A percentile compares a stretch with the other conserved stretches of the same genome.
Conservation (phyloP, 805 yeast species). For the Yamadazyma akitaensis region DNA sequence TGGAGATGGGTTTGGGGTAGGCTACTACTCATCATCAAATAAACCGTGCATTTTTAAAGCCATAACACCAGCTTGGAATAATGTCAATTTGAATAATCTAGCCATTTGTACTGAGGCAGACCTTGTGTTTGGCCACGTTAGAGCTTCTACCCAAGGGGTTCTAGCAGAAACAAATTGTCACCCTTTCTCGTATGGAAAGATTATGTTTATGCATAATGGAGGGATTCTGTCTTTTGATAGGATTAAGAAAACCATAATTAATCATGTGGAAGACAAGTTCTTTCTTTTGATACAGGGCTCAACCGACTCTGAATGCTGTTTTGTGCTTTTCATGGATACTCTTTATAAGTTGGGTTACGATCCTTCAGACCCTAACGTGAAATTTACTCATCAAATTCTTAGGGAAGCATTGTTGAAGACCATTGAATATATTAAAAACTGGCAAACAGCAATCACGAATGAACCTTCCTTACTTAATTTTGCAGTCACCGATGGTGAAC, state of each 20-base stretch:
- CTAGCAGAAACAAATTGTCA: conserved; percentile 95
- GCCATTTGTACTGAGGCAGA: conserved; percentile 84
- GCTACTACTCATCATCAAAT: conserved; percentile 61
- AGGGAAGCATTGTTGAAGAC: conserved; percentile 70
- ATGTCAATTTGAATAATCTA: conserved; percentile 78
- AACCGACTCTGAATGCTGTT: conserved; percentile 94
- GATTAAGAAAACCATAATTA: conserved; percentile 70
- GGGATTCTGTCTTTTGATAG: conserved; percentile 69
- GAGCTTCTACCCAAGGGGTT: conserved; percentile 95
- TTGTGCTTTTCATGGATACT: conserved; percentile 82
- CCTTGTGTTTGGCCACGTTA: conserved; percentile 88
- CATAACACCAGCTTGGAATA: conserved; percentile 98
- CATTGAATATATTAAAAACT: conserved; percentile 68
- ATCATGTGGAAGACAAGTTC: conserved; percentile 75
- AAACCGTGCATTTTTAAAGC: conserved; percentile 94
- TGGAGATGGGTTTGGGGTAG: conserved; percentile 98
- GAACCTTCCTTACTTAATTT: conserved; percentile 84
- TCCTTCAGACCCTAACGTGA: conserved; percentile 40
- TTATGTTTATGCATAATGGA: conserved; percentile 98
- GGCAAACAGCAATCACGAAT: conserved; percentile 64
- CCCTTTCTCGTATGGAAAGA: conserved; percentile 82
- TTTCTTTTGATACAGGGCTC: conserved; percentile 84
- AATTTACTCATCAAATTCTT: conserved; percentile 52
- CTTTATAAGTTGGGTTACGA: conserved; percentile 72
- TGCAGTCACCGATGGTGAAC: conserved; percentile 91